Evolutionary conservation across 768 basidiomycete genomes (phyloP).

Genomic region (Suillus occidentalis): DNA sequence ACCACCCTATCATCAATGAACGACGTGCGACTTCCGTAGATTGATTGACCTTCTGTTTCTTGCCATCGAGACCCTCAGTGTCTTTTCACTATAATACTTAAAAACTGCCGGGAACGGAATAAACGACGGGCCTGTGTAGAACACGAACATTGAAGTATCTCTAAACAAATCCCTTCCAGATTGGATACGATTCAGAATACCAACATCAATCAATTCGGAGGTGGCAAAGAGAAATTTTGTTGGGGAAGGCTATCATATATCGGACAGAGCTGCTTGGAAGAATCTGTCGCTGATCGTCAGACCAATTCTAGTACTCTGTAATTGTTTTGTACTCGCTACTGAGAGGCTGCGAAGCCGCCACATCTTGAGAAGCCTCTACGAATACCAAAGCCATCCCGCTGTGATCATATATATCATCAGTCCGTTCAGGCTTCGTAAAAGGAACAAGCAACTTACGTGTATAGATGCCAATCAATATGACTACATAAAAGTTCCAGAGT

Average conservation of each 20-base stretch:
- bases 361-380: not conserved
- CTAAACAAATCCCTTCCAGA: not conserved
- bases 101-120: not conserved
- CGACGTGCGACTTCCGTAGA: not conserved
- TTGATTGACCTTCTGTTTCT: not conserved
- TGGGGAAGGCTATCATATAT: not conserved
- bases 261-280: not conserved
- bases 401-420: not conserved
- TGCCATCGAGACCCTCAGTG: too few species aligned
- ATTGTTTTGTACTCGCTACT: not conserved
- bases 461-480: constrained; percentile 1
- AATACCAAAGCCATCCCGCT: constrained; percentile 1
- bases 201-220: not conserved
- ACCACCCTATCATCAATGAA: not conserved
- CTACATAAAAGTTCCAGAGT: not conserved
- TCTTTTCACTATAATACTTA: not conserved
- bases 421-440: not conserved
- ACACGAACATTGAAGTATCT: not conserved
- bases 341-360: not conserved
- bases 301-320: not conserved
- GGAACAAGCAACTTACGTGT: not conserved
- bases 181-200: not conserved
- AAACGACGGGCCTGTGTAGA: constrained; percentile 9
- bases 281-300: not conserved
- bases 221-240: not conserved